phyloP scores from a whole-genome alignment of 2,329 filamentous ascomycete genomes.

The Fusarium sp. region DNA sequence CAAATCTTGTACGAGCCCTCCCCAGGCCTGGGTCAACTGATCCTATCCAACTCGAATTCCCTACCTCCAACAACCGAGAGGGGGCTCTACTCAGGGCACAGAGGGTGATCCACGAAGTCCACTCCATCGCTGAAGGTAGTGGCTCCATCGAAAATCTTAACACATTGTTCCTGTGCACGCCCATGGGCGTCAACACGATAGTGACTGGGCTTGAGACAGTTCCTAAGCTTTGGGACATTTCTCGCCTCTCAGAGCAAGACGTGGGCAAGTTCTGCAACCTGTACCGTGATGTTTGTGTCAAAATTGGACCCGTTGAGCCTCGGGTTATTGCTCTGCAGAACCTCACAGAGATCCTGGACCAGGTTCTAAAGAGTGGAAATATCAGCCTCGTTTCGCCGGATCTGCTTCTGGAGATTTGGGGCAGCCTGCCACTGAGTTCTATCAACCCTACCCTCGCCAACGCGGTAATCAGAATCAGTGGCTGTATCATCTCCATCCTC shows the following conservation, averaged over 20 bases:
- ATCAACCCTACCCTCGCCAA: constrained; percentile 61
- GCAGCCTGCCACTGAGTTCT: constrained; percentile 47
- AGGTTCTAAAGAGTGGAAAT: constrained; percentile 44
- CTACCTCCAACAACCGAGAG: constrained; percentile 24
- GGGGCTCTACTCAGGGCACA: constrained; percentile 55
- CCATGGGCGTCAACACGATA: constrained; percentile 49
- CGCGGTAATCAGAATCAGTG: constrained; percentile 59
- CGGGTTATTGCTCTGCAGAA: constrained; percentile 58
- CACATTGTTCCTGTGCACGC: constrained; percentile 42
- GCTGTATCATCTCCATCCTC: constrained; percentile 53
- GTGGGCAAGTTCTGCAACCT: constrained; percentile 50
- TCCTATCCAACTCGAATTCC: constrained; percentile 34
- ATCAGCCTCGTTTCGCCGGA: constrained; percentile 45
- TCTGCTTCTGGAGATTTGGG: constrained; percentile 54
- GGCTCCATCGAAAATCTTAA: constrained; percentile 39
- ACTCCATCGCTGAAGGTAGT: constrained; percentile 42
- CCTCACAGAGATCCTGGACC: constrained; percentile 57
- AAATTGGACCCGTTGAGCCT: constrained; percentile 54
- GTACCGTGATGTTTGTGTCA: constrained; percentile 54
- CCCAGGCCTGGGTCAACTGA: constrained; percentile 33
- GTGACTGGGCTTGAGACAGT: constrained; percentile 48
- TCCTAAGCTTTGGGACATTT: constrained; percentile 45
- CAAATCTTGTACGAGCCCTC: constrained; percentile 53
- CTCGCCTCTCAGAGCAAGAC: constrained; percentile 36
- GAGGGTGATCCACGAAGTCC: constrained; percentile 49